Evolutionary conservation across 2,329 filamentous ascomycete species (phyloP), one percentile per base, ranked within the genome.

Genomic region (Calonectria leucothoes): DNA sequence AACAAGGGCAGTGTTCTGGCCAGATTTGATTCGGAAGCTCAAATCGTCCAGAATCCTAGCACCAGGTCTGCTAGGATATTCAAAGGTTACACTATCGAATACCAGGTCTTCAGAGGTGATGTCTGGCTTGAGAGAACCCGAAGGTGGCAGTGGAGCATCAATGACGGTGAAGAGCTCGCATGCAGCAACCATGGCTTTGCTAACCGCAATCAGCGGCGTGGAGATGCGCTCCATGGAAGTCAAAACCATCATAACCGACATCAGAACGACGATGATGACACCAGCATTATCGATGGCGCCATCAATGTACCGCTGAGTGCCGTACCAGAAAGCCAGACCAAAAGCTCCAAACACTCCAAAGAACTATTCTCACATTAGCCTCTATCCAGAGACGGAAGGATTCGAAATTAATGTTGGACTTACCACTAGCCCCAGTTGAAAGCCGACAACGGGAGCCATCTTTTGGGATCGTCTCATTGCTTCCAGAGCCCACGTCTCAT

Each of bases 1-100:
- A 14, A 94, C 92, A 27, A 94, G 91, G 1, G 93, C 93, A 0
- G 92, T 94, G 2, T 91, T 88, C 75, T 92, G 91, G 4, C 91
- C 91, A 6, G 89, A 86, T 48, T 87, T 84, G 63, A 94, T 89
- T 0, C 80, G 84, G 7, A 93, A 82, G 74, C 86, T 87, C 4
- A 93, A 81, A 0, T 85, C 82, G 72, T 93, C 86, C 11, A 80
- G 37, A 0, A 80, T 70, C 1, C 57, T 71, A 3, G 75, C 77
- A 0, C 75, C 75, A 11, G 78, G 78, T 1, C 78, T 73, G 25
- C 73, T 73, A 0, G 78, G 78, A 15, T 80, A 80, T 23, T 75
- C 77, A 29, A 80, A 80, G 0, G 55, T 72, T 0, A 80, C 77
- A 0, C 71, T 27, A 1, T 78, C 71, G 1, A 94, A 83, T 0